Evolutionary conservation across 306 rosid genomes (phyloP), one percentile per base, ranked within the genome.

Genomic region (Prunus mira): DNA sequence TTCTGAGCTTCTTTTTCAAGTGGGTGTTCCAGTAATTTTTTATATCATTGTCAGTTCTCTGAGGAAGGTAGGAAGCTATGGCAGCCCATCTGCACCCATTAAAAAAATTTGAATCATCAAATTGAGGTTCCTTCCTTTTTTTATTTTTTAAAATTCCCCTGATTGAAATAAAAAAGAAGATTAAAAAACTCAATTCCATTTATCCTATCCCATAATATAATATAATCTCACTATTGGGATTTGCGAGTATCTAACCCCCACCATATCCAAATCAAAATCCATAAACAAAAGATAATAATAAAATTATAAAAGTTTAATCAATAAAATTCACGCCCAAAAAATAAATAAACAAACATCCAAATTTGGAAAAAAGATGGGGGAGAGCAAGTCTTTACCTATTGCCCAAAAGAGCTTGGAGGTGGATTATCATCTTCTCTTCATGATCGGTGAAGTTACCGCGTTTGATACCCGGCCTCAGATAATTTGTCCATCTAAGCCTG

Each of bases 401-500:
- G 5, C 98, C 97, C 22, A 94, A 54, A 78, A 94, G 95, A 73
- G 98, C 98, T 89, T 94, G 98, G 58, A 94, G 96, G 71, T 91
- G 96, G 77, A 91, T 58, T 1, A 94, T 94, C 93, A 90, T 92
- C 82, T 89, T 90, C 84, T 92, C 98, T 81, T 94, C 98, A 17
- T 89, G 88, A 11, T 90, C 92, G 0, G 84, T 90, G 86, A 94
- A 94, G 64, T 87, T 84, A 3, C 98, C 98, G 30, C 97, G 84
- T 77, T 86, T 90, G 73, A 94, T 94, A 13, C 98, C 98, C 0
- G 98, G 97, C 25, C 98, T 83, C 32, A 94, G 91, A 80, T 94
- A 94, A 70, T 94, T 94, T 6, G 97, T 94, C 98, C 98, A 94
- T 84, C 98, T 62, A 49, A 94, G 96, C 54, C 98, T 84, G 80